Conservation (phyloP, 495 filamentous ascomycete species). For the Annulohypoxylon maeteangense region DNA sequence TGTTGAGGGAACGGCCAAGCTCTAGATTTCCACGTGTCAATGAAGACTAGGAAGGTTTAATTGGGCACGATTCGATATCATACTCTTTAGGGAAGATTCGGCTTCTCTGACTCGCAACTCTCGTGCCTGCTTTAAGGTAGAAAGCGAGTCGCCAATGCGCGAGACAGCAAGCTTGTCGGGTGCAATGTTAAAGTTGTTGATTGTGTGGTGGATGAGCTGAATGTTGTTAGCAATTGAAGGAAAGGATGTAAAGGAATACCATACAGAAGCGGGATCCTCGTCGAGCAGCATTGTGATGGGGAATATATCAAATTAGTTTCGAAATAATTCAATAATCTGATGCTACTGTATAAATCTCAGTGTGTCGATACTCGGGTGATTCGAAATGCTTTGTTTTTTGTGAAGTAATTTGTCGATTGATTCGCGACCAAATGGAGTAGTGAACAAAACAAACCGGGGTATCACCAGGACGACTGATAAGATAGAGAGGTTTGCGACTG, state of each 20-base stretch:
- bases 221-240: slow-evolving; percentile 40
- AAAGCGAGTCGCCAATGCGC: slow-evolving; percentile 86
- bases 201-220: slow-evolving; percentile 88
- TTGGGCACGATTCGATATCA: neutral
- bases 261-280: slow-evolving; percentile 88
- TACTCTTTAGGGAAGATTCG: slow-evolving; percentile 73
- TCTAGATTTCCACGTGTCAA: slow-evolving; percentile 48
- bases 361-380: neutral
- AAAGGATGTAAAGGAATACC: slow-evolving; percentile 26
- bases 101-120: slow-evolving; percentile 78
- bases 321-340: neutral
- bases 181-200: slow-evolving; percentile 92
- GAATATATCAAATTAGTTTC: neutral
- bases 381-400: neutral
- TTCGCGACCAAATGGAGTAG: slow-evolving; percentile 14
- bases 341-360: neutral
- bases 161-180: slow-evolving; percentile 85
- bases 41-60: neutral
- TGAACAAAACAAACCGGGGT: slow-evolving; percentile 38
- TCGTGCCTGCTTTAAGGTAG: slow-evolving; percentile 80
- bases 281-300: slow-evolving; percentile 87
- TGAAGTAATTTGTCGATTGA: neutral
- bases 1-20: slow-evolving; percentile 76
- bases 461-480: slow-evolving; percentile 39
- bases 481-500: neutral